Evolutionary conservation across 148 eudicot species (phyloP).

Genomic region (Selenicereus undatus): DNA sequence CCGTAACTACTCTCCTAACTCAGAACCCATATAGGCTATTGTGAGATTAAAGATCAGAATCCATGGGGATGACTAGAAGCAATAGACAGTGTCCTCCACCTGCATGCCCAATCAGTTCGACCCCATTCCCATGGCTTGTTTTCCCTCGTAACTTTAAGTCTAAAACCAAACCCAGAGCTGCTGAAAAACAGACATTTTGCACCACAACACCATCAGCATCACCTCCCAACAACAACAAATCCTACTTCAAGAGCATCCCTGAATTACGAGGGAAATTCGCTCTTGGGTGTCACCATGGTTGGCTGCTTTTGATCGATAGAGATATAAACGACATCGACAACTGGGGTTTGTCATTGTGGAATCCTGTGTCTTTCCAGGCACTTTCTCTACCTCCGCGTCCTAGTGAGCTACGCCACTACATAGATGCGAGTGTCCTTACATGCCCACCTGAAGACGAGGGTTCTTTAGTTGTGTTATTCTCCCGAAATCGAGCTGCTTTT

Average conservation of each 20-base stretch:
- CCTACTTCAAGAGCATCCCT: background rate
- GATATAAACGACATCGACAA: background rate
- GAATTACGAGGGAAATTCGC: background rate
- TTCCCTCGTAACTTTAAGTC: background rate
- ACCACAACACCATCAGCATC: constrained; percentile 1
- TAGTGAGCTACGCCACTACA: background rate
- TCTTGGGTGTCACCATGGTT: background rate
- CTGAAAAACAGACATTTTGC: background rate
- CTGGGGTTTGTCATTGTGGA: background rate
- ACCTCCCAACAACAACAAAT: background rate
- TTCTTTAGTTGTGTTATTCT: background rate
- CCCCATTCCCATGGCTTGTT: background rate
- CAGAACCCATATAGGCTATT: background rate
- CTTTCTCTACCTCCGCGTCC: background rate
- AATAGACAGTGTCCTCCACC: background rate
- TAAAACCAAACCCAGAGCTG: background rate
- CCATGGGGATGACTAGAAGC: background rate
- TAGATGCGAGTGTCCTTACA: background rate
- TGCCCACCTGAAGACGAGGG: background rate
- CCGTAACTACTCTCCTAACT: background rate
- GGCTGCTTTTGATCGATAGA: background rate
- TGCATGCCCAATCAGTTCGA: background rate
- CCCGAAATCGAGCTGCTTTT: background rate
- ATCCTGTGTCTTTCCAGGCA: background rate
- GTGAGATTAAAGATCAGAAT: background rate